Conservation (phyloP, 176 grass and related monocot genomes). For the Oryza glaberrima region DNA sequence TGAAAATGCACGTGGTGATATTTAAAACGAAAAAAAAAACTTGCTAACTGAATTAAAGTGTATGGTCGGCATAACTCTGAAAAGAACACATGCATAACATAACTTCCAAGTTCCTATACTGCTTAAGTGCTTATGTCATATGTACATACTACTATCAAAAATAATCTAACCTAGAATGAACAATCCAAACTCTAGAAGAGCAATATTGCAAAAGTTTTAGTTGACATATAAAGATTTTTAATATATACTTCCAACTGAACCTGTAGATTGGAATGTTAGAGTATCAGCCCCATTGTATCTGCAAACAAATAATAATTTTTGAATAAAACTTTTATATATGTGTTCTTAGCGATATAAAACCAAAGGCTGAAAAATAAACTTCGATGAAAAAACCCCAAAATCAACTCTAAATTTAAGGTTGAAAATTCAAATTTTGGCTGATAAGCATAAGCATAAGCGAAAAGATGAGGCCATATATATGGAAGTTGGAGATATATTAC, state of each 20-base stretch:
- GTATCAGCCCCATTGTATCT: no score
- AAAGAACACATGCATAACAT: not conserved
- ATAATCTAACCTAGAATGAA: not conserved
- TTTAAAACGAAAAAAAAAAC: not conserved
- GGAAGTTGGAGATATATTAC: no score
- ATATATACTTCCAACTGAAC: not conserved
- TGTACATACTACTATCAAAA: not conserved
- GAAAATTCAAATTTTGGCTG: no score
- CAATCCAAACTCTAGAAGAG: not conserved
- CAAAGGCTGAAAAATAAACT: no score
- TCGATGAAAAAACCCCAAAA: no score
- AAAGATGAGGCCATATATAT: no score
- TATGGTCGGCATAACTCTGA: not conserved
- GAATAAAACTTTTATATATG: no score
- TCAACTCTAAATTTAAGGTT: no score
- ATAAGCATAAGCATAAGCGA: no score
- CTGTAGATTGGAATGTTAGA: not conserved
- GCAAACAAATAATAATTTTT: no score
- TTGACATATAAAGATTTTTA: not conserved
- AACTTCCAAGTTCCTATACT: not conserved
- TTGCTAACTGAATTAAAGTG: slow-evolving; percentile 15
- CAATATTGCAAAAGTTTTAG: not conserved
- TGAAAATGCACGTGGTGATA: slow-evolving; percentile 15
- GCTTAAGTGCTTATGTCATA: not conserved
- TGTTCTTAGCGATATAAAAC: no score